Percentiles rank a stretch among this genome's conserved stretches.
Evolutionary conservation across 176 grass and related monocot species (phyloP).

Genomic region (Leersia perrieri): DNA sequence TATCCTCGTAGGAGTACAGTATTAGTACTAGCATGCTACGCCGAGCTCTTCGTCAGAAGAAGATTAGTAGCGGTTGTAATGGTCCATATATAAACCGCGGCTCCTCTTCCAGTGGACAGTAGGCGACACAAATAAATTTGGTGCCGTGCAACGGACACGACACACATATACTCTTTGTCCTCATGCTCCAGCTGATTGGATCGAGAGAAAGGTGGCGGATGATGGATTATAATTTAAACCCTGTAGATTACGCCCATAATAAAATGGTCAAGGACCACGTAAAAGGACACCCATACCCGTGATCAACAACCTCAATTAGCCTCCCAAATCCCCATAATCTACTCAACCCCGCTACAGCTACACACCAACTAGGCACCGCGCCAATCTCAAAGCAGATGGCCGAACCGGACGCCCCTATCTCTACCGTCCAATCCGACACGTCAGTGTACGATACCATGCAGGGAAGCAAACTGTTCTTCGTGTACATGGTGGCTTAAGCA

Average conservation of each 20-base stretch:
- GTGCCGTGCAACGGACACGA: slow-evolving; percentile 6
- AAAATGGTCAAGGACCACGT: slow-evolving; percentile 4
- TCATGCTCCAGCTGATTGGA: background rate
- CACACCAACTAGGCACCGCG: background rate
- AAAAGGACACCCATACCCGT: slow-evolving; percentile 27
- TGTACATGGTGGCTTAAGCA: background rate
- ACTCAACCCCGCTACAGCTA: slow-evolving; percentile 16
- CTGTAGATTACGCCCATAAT: slow-evolving; percentile 15
- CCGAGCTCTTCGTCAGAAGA: slow-evolving; percentile 10
- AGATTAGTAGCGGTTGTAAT: background rate
- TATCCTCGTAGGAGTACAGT: background rate
- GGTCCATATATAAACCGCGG: slow-evolving; percentile 4
- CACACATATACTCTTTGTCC: background rate
- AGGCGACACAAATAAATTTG: background rate
- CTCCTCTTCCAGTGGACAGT: background rate
- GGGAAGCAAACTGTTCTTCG: background rate
- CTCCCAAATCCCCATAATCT: slow-evolving; percentile 15
- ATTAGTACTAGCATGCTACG: background rate
- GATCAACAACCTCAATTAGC: slow-evolving; percentile 55
- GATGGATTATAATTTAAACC: slow-evolving; percentile 23
- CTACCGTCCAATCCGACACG: background rate
- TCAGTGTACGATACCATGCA: background rate
- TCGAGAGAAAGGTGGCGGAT: slow-evolving; percentile 17
- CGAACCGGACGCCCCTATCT: background rate
- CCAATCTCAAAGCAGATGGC: slow-evolving; percentile 16